These are phyloP conservation scores for Dothiorella sarmentorum DNA, from an alignment of 2,329 filamentous ascomycete species.

Conservation along the genomic window DNA sequence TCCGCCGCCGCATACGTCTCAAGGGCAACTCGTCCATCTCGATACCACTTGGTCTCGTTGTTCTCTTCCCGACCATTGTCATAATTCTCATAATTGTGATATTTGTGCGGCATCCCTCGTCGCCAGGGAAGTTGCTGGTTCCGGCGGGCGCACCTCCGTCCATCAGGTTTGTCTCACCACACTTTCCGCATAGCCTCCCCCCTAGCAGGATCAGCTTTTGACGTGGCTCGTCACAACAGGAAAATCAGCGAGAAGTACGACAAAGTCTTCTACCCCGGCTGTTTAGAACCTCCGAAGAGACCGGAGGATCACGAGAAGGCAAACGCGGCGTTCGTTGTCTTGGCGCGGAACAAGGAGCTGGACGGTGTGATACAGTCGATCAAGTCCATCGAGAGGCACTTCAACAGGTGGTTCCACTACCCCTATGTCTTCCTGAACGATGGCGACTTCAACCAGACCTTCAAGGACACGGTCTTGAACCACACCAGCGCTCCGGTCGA, in stretches of 20 bases:
- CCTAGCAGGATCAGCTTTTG: background rate
- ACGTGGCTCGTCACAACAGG: slow-evolving; percentile 46
- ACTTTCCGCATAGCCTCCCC: background rate
- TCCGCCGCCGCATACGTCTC: slow-evolving; percentile 80
- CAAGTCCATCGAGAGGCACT: slow-evolving; percentile 97
- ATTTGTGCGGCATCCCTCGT: slow-evolving; percentile 82
- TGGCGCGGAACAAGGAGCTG: slow-evolving; percentile 93
- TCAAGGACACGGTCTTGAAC: slow-evolving; percentile 82
- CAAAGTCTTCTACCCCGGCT: slow-evolving; percentile 92
- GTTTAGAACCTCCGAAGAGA: slow-evolving; percentile 74
- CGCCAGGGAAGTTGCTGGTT: slow-evolving; percentile 77
- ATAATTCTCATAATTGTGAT: slow-evolving; percentile 87
- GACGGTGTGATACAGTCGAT: slow-evolving; percentile 95
- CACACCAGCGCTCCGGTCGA: slow-evolving; percentile 86
- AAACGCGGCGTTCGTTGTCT: slow-evolving; percentile 92
- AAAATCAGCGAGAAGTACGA: slow-evolving; percentile 97
- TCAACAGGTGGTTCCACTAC: slow-evolving; percentile 98
- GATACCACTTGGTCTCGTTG: slow-evolving; percentile 84
- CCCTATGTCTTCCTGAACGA: slow-evolving; percentile 98
- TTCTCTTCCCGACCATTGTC: slow-evolving; percentile 88
- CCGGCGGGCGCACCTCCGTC: slow-evolving; percentile 83
- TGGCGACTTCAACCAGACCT: slow-evolving; percentile 90
- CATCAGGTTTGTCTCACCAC: slow-evolving; percentile 65
- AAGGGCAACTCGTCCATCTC: slow-evolving; percentile 90
- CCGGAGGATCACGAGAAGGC: slow-evolving; percentile 76